A percentile compares a stretch with the other conserved stretches of the same genome.
Conservation (phyloP, 257 asterid species). For the Solanum verrucosum region DNA sequence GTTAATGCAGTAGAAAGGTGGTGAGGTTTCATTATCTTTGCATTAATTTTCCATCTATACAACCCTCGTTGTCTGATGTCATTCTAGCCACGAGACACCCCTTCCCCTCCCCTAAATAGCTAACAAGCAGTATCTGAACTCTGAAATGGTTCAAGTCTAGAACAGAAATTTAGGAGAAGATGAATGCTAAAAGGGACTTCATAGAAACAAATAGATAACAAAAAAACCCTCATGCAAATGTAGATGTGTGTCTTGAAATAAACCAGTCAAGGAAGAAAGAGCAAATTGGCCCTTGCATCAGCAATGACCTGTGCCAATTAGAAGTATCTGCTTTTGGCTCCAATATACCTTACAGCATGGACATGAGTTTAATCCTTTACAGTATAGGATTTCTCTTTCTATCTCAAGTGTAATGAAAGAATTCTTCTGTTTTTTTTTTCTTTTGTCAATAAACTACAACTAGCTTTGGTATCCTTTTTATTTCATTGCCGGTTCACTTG, state of each 20-base stretch:
- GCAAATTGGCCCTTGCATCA: background rate
- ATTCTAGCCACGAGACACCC: background rate
- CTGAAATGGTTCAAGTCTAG: background rate
- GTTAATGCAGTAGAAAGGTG: background rate
- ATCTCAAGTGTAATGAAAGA: background rate
- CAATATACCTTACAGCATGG: background rate
- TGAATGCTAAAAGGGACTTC: background rate
- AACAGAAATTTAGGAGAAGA: background rate
- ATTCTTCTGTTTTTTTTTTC: background rate
- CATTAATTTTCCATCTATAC: background rate
- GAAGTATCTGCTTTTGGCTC: background rate
- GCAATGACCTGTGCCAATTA: background rate
- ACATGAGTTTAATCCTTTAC: background rate
- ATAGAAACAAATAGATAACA: background rate
- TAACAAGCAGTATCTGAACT: background rate
- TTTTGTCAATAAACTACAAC: background rate
- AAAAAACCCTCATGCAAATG: background rate
- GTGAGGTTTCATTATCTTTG: background rate
- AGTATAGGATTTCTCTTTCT: background rate
- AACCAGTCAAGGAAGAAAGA: background rate
- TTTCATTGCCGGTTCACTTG: background rate
- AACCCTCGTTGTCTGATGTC: background rate
- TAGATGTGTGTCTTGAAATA: background rate
- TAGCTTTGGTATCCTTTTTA: background rate
- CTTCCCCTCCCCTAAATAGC: background rate